Percentiles rank a stretch among this genome's conserved stretches.
These are phyloP conservation scores for Pistacia vera DNA, from an alignment of 345 rosid species.

Conservation along the genomic window DNA sequence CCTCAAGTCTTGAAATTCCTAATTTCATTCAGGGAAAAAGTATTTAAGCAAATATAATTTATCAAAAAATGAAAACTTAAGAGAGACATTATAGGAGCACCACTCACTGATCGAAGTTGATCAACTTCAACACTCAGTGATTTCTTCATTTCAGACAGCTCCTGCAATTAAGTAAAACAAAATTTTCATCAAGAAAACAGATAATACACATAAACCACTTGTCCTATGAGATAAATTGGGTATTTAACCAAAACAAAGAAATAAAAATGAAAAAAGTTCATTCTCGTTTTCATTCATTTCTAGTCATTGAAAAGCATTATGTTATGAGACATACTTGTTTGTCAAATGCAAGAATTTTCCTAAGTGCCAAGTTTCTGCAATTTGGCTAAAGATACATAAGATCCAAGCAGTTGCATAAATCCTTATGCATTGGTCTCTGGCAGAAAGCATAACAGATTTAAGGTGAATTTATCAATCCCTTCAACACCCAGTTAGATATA, in stretches of 20 bases:
- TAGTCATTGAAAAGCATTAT: background rate
- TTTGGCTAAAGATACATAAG: too few species aligned
- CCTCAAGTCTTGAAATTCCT: slow-evolving; percentile 83
- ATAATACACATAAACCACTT: background rate
- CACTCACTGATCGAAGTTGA: slow-evolving; percentile 67
- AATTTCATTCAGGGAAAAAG: background rate
- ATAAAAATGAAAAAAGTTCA: background rate
- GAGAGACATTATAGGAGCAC: slow-evolving; percentile 1
- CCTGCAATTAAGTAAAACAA: slow-evolving; percentile 42
- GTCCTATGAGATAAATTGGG: background rate
- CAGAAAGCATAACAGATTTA: background rate
- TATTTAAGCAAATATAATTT: background rate
- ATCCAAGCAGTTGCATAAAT: too few species aligned
- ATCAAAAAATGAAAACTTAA: background rate
- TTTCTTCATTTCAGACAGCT: slow-evolving; percentile 70
- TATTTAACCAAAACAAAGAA: slow-evolving; percentile 3
- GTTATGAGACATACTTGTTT: background rate
- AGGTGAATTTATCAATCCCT: background rate
- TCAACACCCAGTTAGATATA: background rate
- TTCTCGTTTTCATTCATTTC: background rate
- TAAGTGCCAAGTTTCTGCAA: background rate
- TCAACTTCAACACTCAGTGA: slow-evolving; percentile 77
- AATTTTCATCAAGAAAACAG: background rate
- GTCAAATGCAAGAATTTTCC: background rate
- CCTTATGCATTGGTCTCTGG: background rate